These are phyloP conservation scores for Singerocomus inundabilis DNA, from an alignment of 1,284 basidiomycete genomes.

Conservation along the genomic window DNA sequence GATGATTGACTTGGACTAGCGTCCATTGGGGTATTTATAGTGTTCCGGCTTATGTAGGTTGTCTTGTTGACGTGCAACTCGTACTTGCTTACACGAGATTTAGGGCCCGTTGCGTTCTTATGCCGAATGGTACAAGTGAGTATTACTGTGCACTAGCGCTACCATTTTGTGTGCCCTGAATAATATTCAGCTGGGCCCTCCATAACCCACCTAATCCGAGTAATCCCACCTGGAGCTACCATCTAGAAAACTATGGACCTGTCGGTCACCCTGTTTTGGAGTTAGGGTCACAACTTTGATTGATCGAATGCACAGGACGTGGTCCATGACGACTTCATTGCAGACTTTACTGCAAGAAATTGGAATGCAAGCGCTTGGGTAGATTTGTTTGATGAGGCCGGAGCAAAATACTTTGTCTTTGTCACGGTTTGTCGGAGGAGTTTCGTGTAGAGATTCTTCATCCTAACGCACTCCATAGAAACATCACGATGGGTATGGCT, in stretches of 20 bases:
- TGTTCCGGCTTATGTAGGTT: conserved; percentile 46
- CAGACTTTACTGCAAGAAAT: conserved; percentile 48
- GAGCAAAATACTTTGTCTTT: conserved; percentile 62
- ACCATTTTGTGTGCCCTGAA: background rate
- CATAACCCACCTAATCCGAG: conserved; percentile 37
- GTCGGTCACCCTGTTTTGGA: conserved; percentile 27
- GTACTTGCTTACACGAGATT: background rate
- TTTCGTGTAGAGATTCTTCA: background rate
- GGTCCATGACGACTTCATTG: conserved; percentile 58
- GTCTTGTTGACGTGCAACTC: background rate
- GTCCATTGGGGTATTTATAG: conserved; percentile 62
- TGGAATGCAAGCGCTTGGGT: conserved; percentile 57
- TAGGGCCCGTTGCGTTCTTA: conserved; percentile 43
- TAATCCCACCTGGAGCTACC: conserved; percentile 48
- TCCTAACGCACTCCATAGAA: conserved; percentile 33
- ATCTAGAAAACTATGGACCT: conserved; percentile 48
- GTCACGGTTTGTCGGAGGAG: conserved; percentile 42
- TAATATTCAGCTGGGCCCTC: conserved; percentile 38
- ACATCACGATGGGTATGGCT: conserved; percentile 49
- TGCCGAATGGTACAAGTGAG: conserved; percentile 57
- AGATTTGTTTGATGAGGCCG: conserved; percentile 51
- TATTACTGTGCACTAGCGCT: conserved; percentile 8
- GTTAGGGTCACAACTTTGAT: background rate
- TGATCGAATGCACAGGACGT: conserved; percentile 36
- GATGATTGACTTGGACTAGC: conserved; percentile 26